These are phyloP conservation scores for Pseudogymnoascus sp. DNA, from an alignment of 2,329 filamentous ascomycete species.

Conservation along the genomic window DNA sequence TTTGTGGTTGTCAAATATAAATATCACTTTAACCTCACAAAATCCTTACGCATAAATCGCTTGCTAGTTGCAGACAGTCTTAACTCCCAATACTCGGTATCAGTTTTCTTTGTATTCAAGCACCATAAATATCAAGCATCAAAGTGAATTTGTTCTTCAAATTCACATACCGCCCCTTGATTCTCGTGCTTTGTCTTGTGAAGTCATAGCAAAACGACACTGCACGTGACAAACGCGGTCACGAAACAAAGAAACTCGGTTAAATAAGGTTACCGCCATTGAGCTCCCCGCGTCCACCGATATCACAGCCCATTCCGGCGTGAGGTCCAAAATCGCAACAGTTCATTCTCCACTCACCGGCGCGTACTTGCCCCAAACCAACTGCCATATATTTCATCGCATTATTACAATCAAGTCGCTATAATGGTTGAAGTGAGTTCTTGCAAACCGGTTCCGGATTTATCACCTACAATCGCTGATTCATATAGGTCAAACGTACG, in stretches of 20 bases:
- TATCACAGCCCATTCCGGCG: constrained; percentile 15
- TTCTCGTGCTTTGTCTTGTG: neutral
- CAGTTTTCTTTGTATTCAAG: neutral
- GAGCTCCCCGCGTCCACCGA: constrained; percentile 16
- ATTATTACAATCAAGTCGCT: neutral
- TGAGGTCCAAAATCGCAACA: constrained; percentile 16
- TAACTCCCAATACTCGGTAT: neutral
- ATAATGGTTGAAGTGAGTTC: constrained; percentile 11
- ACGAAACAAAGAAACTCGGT: constrained; percentile 9
- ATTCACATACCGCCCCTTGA: neutral
- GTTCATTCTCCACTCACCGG: constrained; percentile 11
- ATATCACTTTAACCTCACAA: neutral
- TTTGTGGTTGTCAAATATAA: neutral
- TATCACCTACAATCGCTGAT: constrained; percentile 8
- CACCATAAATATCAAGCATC: neutral
- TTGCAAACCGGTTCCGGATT: neutral
- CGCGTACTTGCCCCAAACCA: neutral
- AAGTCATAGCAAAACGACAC: neutral
- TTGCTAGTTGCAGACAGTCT: neutral
- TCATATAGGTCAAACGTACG: constrained; percentile 63
- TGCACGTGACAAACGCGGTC: constrained; percentile 8
- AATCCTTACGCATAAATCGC: neutral
- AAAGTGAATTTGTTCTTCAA: neutral
- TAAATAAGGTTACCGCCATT: constrained; percentile 6
- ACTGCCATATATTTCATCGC: neutral